These are phyloP conservation scores for Ceratocystis smalleyi DNA, from an alignment of 2,329 filamentous ascomycete species.

Conservation along the genomic window DNA sequence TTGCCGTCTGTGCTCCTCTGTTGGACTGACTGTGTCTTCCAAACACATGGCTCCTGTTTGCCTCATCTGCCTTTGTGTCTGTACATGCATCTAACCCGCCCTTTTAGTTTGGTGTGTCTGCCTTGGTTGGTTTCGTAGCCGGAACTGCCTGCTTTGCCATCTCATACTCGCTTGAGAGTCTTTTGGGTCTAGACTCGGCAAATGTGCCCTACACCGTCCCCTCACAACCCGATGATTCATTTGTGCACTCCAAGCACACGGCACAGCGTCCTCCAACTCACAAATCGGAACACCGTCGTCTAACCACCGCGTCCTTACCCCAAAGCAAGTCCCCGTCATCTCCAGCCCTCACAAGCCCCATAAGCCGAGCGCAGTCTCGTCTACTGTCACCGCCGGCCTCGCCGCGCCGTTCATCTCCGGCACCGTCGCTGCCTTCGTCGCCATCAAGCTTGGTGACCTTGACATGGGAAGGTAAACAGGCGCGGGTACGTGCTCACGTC, in stretches of 20 bases:
- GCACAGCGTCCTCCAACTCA: not conserved
- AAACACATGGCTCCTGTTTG: not conserved
- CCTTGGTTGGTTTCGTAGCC: conserved; percentile 12
- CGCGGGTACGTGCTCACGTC: not conserved
- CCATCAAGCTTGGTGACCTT: not conserved
- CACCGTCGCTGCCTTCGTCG: not conserved
- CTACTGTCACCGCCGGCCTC: conserved; percentile 3
- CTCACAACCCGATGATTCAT: not conserved
- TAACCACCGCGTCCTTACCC: not conserved
- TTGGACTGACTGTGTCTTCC: not conserved
- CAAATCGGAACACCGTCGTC: not conserved
- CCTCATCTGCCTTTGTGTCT: not conserved
- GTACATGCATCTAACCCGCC: not conserved
- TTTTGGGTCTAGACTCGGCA: not conserved
- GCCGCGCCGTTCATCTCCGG: not conserved
- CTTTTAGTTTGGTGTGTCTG: conserved; percentile 12
- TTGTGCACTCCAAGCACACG: not conserved
- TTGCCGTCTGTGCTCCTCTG: not conserved
- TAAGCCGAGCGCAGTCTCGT: not conserved
- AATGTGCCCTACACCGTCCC: not conserved
- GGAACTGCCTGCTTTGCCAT: conserved; percentile 10
- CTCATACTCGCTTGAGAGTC: not conserved
- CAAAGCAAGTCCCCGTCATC: not conserved
- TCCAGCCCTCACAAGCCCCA: not conserved
- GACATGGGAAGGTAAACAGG: not conserved